Conservation (phyloP, 371 early-diverging fungal genomes). For the Saksenaea vasiformis region DNA sequence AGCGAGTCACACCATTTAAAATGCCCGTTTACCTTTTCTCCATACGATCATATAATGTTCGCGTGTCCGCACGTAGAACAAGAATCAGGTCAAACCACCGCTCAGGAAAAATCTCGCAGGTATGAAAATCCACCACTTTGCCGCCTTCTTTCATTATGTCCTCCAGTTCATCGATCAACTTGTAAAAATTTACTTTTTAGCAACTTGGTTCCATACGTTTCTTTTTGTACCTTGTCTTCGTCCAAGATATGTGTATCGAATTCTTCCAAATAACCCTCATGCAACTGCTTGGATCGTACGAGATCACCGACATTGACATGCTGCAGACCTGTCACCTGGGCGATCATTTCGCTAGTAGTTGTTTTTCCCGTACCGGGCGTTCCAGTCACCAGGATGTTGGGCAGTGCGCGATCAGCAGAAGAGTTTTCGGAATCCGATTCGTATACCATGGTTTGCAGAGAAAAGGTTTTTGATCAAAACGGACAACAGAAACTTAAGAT, state of each 20-base stretch:
- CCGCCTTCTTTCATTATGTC: constrained; percentile 77
- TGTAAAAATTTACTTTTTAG: too few relatives aligned
- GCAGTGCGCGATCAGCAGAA: constrained; percentile 43
- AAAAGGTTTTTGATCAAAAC: not conserved
- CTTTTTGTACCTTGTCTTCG: constrained; percentile 79
- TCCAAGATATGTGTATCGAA: constrained; percentile 92
- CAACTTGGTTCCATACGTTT: too few relatives aligned
- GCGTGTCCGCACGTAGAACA: constrained; percentile 84
- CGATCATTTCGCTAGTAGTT: constrained; percentile 84
- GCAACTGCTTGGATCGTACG: constrained; percentile 85
- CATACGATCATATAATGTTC: constrained; percentile 83
- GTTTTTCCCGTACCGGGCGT: constrained; percentile 99
- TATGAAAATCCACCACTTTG: constrained; percentile 91
- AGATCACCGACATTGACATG: constrained; percentile 90
- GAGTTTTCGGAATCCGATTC: constrained; percentile 19
- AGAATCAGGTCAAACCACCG: constrained; percentile 97
- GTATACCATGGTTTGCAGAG: not conserved
- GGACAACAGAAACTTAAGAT: not conserved
- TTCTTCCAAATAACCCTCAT: constrained; percentile 86
- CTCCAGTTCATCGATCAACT: constrained; percentile 90
- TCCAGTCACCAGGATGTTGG: constrained; percentile 96
- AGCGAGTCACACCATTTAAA: not conserved
- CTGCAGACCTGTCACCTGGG: constrained; percentile 66
- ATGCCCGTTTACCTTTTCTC: constrained; percentile 65
- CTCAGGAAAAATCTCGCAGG: constrained; percentile 94